These are phyloP conservation scores for Cafeteria roenbergensis DNA, from an alignment of 108 stramenopile genomes.

Conservation along the genomic window DNA sequence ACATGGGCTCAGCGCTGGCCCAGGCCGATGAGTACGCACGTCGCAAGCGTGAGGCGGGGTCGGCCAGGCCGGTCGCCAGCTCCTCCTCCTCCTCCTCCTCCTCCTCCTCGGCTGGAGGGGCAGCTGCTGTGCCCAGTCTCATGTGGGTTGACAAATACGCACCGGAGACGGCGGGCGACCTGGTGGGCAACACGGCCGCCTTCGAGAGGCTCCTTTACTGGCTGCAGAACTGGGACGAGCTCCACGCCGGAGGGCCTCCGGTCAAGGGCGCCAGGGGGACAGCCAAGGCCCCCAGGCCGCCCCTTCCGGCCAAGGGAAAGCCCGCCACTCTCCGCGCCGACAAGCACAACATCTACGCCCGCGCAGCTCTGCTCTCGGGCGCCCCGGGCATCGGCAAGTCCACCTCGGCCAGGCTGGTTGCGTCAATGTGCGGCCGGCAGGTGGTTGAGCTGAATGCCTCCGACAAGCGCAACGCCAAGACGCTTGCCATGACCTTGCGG, in stretches of 20 bases:
- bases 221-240: slow-evolving; percentile 60
- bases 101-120: slow-evolving; percentile 14
- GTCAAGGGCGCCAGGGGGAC: no score
- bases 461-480: slow-evolving; percentile 75
- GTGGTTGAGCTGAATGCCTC: slow-evolving; percentile 87
- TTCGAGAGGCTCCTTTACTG: slow-evolving; percentile 45
- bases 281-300: no score
- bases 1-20: no score
- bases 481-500: slow-evolving; percentile 46
- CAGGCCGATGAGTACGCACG: no score
- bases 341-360: slow-evolving; percentile 49
- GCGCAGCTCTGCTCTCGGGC: slow-evolving; percentile 81
- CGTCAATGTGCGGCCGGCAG: slow-evolving; percentile 63
- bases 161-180: slow-evolving; percentile 48
- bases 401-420: slow-evolving; percentile 74
- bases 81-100: slow-evolving; percentile 1
- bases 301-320: no score
- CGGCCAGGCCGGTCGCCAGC: neutral
- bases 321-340: neutral
- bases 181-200: slow-evolving; percentile 61
- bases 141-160: slow-evolving; percentile 87
- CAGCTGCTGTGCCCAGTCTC: slow-evolving; percentile 24
- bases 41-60: no score
- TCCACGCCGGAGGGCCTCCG: slow-evolving; percentile 37
- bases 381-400: slow-evolving; percentile 90